A percentile compares a stretch with the other conserved stretches of the same genome.
phyloP scores from a whole-genome alignment of 208 protist genomes.

The Acanthamoeba sp. region DNA sequence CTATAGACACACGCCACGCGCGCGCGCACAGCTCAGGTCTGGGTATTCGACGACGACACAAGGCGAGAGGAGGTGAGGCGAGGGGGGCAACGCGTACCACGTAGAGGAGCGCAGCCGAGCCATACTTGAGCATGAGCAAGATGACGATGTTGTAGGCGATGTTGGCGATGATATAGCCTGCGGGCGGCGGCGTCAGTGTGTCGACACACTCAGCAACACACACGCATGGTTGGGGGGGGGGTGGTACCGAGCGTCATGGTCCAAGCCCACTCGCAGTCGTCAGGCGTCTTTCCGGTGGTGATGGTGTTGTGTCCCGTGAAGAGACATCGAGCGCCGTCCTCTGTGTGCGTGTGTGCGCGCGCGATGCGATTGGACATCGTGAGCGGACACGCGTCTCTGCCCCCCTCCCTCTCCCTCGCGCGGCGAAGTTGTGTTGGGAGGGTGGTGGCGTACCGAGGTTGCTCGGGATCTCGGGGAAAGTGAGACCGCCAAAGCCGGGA shows the following conservation, averaged over 20 bases:
- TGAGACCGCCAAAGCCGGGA: conserved; percentile 64
- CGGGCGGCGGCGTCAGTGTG: neutral
- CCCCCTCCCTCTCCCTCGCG: too few relatives aligned
- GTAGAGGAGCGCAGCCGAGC: conserved; percentile 70
- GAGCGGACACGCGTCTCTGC: neutral
- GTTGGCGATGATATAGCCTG: conserved; percentile 72
- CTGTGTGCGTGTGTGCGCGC: neutral
- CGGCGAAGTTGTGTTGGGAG: too few relatives aligned
- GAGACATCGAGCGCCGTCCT: conserved; percentile 61
- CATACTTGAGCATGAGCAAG: conserved; percentile 76
- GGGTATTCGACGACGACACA: neutral
- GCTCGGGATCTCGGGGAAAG: conserved; percentile 52
- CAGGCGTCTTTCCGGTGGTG: neutral
- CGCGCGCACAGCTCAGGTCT: neutral
- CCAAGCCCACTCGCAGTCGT: conserved; percentile 69
- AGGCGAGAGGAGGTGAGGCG: neutral
- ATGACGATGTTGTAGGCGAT: conserved; percentile 78
- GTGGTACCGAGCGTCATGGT: conserved; percentile 32
- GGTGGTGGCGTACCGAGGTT: conserved; percentile 51
- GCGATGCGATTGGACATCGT: neutral
- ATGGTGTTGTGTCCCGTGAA: conserved; percentile 74
- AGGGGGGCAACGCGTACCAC: neutral
- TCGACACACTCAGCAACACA: neutral
- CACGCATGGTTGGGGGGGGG: neutral
- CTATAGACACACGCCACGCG: neutral